Conservation (phyloP, 768 basidiomycete species). For the Rhodosporidiobolus odoratus region DNA sequence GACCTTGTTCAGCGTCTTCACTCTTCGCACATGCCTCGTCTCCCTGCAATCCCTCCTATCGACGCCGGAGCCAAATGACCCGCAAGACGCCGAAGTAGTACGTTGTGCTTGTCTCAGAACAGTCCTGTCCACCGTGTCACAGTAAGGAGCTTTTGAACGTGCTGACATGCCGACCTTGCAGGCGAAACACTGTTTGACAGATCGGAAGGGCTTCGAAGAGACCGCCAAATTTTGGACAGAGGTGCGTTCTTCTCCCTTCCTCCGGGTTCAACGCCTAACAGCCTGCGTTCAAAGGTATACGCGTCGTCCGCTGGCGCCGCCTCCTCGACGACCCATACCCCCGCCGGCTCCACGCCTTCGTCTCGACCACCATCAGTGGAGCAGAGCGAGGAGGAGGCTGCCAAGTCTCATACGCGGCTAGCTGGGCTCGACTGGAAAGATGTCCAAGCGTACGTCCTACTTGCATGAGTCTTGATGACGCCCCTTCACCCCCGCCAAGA, state of each 20-base stretch:
- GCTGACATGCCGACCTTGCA: constrained; percentile 48
- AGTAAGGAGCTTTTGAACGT: no score
- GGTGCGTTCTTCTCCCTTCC: background rate
- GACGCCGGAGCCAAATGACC: constrained; percentile 90
- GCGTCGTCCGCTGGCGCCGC: background rate
- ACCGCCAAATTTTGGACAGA: constrained; percentile 88
- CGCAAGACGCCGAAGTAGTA: constrained; percentile 77
- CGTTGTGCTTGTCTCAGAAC: background rate
- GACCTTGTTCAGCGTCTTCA: constrained; percentile 59
- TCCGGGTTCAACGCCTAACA: background rate
- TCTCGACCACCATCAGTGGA: background rate
- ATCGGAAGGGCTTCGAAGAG: constrained; percentile 75
- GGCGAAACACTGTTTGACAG: constrained; percentile 90
- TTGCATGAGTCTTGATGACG: background rate
- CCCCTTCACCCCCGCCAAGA: background rate
- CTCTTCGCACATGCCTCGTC: constrained; percentile 91
- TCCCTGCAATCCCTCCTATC: constrained; percentile 88
- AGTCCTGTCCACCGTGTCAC: no score
- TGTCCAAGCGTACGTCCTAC: constrained; percentile 15
- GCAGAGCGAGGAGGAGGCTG: background rate
- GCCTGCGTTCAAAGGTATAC: constrained; percentile 1
- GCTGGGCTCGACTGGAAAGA: constrained; percentile 70
- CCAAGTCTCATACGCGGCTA: constrained; percentile 60
- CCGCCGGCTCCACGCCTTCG: background rate
- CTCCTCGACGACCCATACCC: background rate